A percentile compares a stretch with the other conserved stretches of the same genome.
These are phyloP conservation scores for Moesziomyces sp. DNA, from an alignment of 1,284 basidiomycete genomes.

Conservation along the genomic window DNA sequence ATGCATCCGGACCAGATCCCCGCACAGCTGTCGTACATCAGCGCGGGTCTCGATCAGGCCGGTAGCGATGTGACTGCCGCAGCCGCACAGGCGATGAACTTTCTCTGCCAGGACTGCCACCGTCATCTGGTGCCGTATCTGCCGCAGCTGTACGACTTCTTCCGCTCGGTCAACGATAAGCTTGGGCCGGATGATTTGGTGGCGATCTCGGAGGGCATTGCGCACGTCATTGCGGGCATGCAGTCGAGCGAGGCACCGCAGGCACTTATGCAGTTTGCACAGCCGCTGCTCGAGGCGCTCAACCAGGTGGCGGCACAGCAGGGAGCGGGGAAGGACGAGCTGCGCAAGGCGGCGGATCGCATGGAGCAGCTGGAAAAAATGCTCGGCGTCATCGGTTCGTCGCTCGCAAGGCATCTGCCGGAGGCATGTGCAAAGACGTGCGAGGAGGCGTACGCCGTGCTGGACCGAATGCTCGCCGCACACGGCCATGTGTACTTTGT, in stretches of 20 bases:
- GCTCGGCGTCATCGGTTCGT: constrained; percentile 40
- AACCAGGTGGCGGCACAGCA: constrained; percentile 64
- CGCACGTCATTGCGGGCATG: constrained; percentile 92
- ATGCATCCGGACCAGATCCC: constrained; percentile 87
- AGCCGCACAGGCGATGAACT: constrained; percentile 94
- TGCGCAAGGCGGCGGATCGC: constrained; percentile 79
- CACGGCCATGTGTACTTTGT: constrained; percentile 83
- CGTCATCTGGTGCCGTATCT: constrained; percentile 91
- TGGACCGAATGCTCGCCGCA: constrained; percentile 82
- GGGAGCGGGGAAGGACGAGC: constrained; percentile 71
- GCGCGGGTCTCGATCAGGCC: constrained; percentile 81
- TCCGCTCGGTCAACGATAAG: constrained; percentile 79
- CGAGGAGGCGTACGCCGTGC: constrained; percentile 82
- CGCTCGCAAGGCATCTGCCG: constrained; percentile 72
- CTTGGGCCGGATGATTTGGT: constrained; percentile 87
- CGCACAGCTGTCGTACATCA: constrained; percentile 88
- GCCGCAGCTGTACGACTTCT: constrained; percentile 89
- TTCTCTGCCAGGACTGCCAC: constrained; percentile 92
- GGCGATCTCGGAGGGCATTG: constrained; percentile 94
- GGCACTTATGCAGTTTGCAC: constrained; percentile 82
- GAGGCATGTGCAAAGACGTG: constrained; percentile 81
- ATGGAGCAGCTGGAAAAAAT: constrained; percentile 63
- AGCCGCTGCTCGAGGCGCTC: constrained; percentile 71
- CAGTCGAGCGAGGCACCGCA: constrained; percentile 82
- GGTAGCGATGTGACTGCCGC: constrained; percentile 80